These are phyloP conservation scores for Ogataea dorogensis DNA, from an alignment of 805 yeast species.

Conservation along the genomic window DNA sequence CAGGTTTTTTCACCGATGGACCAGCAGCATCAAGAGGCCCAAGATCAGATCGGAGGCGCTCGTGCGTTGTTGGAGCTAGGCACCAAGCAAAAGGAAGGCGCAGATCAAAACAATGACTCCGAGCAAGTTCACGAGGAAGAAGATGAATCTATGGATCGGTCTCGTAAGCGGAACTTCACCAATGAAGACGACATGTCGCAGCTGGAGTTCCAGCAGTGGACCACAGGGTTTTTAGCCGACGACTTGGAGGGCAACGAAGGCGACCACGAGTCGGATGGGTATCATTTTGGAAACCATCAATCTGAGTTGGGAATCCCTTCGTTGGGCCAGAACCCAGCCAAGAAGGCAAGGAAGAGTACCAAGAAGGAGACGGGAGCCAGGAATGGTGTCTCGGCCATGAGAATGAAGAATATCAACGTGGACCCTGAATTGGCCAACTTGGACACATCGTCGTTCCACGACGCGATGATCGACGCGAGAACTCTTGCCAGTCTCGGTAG, in stretches of 20 bases:
- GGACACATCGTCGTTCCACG: conserved; percentile 50
- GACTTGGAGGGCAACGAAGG: conserved; percentile 32
- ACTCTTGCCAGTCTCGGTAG: conserved; percentile 50
- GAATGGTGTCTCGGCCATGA: neutral
- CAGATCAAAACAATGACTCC: conserved; percentile 12
- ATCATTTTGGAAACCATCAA: conserved; percentile 16
- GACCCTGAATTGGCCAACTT: conserved; percentile 58
- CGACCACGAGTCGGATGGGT: conserved; percentile 14
- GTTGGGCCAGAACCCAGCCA: conserved; percentile 11
- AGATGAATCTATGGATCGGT: conserved; percentile 57
- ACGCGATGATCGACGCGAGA: conserved; percentile 67
- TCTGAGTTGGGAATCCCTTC: conserved; percentile 18
- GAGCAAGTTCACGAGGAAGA: conserved; percentile 51
- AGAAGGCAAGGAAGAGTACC: conserved; percentile 10
- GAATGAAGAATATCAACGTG: conserved; percentile 37
- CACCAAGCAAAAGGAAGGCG: conserved; percentile 21
- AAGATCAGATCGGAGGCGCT: conserved; percentile 30
- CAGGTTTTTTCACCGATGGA: conserved; percentile 4
- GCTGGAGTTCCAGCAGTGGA: conserved; percentile 55
- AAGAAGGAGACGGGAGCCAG: conserved; percentile 10
- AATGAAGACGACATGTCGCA: conserved; percentile 45
- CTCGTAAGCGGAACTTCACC: conserved; percentile 31
- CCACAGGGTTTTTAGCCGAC: conserved; percentile 46
- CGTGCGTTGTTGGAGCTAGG: conserved; percentile 29
- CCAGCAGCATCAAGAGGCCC: conserved; percentile 12